Conservation (phyloP, 257 asterid genomes). For the Jaltomata sinuosa region DNA sequence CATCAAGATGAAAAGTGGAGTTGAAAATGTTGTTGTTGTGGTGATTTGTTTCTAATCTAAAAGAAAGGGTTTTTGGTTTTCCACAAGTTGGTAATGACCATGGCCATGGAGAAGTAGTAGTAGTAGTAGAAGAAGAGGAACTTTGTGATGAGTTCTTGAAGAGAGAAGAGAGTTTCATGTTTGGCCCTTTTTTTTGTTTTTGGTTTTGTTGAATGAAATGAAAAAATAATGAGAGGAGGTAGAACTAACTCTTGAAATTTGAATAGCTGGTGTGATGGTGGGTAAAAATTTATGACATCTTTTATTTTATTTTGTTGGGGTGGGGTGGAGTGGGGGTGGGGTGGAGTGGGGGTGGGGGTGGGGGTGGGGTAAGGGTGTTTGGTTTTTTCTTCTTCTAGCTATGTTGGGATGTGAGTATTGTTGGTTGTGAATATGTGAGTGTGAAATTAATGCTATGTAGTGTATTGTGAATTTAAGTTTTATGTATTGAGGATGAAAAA, state of each 20-base stretch:
- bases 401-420: background rate
- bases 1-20: slow-evolving; percentile 11
- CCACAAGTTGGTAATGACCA: slow-evolving; percentile 56
- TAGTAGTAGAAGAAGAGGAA: background rate
- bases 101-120: background rate
- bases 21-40: slow-evolving; percentile 7
- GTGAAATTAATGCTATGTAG: background rate
- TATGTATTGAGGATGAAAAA: background rate
- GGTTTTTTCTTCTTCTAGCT: slow-evolving; percentile 4
- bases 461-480: background rate
- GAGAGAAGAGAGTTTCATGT: slow-evolving; percentile 47
- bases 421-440: background rate
- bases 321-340: background rate
- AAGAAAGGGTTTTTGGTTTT: slow-evolving; percentile 52
- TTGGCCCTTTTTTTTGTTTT: slow-evolving; percentile 4
- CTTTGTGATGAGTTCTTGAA: slow-evolving; percentile 35
- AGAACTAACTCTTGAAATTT: slow-evolving; percentile 6
- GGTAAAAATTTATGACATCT: background rate
- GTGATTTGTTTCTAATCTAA: slow-evolving; percentile 18
- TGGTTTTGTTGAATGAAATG: background rate
- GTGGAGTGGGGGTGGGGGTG: background rate
- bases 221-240: background rate
- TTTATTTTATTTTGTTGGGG: background rate
- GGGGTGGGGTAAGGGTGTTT: background rate
- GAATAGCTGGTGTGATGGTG: background rate